Percentiles rank a stretch among this genome's conserved stretches.
phyloP scores from a whole-genome alignment of 257 asterid species.

The Solanum verrucosum region DNA sequence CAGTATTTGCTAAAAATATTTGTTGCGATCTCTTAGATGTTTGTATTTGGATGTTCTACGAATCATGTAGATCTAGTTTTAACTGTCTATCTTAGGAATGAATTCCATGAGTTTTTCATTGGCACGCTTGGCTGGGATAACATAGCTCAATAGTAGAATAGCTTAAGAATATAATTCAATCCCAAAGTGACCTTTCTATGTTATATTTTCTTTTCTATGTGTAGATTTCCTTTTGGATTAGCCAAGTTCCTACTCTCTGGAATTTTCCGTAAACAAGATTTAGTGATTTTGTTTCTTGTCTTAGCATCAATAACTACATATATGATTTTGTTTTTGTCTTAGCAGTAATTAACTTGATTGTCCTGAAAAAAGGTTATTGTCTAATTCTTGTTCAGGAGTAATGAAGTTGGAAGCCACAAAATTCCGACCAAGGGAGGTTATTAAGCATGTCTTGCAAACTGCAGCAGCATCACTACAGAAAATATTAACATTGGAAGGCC shows the following conservation, averaged over 20 bases:
- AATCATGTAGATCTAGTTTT: neutral
- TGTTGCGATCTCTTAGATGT: neutral
- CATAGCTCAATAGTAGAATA: neutral
- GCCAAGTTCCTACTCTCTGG: neutral
- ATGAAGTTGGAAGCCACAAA: conserved; percentile 89
- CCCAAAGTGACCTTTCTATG: neutral
- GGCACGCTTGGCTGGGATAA: neutral
- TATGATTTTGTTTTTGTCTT: neutral
- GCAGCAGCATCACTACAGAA: conserved; percentile 87
- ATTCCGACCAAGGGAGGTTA: conserved; percentile 90
- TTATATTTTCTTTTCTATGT: neutral
- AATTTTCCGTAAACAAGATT: neutral
- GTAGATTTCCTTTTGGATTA: neutral
- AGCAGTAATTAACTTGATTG: neutral
- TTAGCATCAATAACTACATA: neutral
- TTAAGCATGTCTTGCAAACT: conserved; percentile 86
- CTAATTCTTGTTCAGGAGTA: conserved; percentile 39
- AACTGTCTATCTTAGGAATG: neutral
- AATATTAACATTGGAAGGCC: conserved; percentile 66
- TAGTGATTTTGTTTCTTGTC: neutral
- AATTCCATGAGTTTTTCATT: neutral
- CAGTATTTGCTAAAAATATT: neutral
- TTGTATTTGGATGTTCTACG: neutral
- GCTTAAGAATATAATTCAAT: neutral
- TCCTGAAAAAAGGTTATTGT: neutral